Percentiles rank a stretch among this genome's conserved stretches.
Evolutionary conservation across 2,329 filamentous ascomycete species (phyloP).

Genomic region (Elsinoe necatrix): DNA sequence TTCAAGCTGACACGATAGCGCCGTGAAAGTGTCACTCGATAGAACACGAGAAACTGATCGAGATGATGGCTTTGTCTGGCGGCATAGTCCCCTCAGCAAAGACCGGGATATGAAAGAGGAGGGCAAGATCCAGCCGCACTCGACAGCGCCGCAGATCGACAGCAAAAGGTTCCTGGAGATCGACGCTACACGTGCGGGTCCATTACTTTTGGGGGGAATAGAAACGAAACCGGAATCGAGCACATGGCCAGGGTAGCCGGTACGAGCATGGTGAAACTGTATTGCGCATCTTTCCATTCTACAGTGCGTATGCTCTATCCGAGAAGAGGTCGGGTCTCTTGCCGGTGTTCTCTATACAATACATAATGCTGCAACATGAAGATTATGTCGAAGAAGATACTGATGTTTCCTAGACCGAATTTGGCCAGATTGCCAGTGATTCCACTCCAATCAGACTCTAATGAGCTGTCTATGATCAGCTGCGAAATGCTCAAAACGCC

Average conservation of each 20-base stretch:
- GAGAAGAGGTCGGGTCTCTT: neutral
- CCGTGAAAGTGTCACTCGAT: neutral
- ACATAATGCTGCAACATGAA: slow-evolving; percentile 88
- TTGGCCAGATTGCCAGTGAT: slow-evolving; percentile 89
- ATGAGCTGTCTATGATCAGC: slow-evolving; percentile 72
- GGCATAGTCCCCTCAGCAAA: neutral
- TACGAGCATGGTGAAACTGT: neutral
- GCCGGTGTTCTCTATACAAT: slow-evolving; percentile 48
- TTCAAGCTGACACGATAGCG: neutral
- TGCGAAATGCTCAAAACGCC: slow-evolving; percentile 75
- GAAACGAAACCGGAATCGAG: neutral
- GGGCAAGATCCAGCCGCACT: neutral
- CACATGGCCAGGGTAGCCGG: neutral
- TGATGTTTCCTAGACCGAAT: slow-evolving; percentile 75
- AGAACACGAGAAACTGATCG: neutral
- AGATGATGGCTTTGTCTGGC: neutral
- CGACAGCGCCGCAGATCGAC: neutral
- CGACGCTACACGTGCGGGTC: slow-evolving; percentile 4
- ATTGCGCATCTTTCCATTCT: neutral
- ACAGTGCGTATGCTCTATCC: neutral
- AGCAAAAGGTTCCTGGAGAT: slow-evolving; percentile 7
- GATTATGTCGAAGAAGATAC: slow-evolving; percentile 73
- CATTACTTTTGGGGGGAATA: neutral
- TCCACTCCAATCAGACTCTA: slow-evolving; percentile 82
- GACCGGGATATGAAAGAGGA: neutral